Conservation (phyloP, 257 asterid species). For the Solanum neorickii region DNA sequence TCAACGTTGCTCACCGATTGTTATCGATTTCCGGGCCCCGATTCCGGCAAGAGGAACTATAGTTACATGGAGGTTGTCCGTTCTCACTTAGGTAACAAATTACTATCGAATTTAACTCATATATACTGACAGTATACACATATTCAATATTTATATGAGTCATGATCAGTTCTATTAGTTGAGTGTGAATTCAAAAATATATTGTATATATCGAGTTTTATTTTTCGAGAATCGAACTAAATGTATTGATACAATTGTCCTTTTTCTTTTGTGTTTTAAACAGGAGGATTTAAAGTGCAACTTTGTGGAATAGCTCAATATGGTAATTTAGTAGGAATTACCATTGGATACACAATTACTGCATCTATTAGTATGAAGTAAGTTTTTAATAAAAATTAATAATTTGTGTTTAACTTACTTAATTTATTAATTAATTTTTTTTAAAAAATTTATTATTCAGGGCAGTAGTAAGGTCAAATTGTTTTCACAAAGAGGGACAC, state of each 20-base stretch:
- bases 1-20: slow-evolving; percentile 10
- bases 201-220: too few relatives aligned
- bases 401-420: background rate
- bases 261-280: background rate
- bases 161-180: background rate
- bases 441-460: background rate
- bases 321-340: background rate
- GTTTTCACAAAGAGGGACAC: slow-evolving; percentile 14
- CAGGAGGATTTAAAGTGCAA: slow-evolving; percentile 6
- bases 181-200: background rate
- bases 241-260: background rate
- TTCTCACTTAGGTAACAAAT: slow-evolving; percentile 7
- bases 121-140: too few relatives aligned
- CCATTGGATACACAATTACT: slow-evolving; percentile 16
- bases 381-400: background rate
- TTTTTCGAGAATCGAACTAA: background rate
- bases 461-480: slow-evolving; percentile 20
- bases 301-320: slow-evolving; percentile 5
- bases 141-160: too few relatives aligned
- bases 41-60: slow-evolving; percentile 7
- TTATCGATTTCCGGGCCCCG: slow-evolving; percentile 6
- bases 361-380: slow-evolving; percentile 30
- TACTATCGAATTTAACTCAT: background rate
- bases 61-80: slow-evolving; percentile 11
- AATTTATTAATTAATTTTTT: background rate